phyloP scores from a whole-genome alignment of 2,329 filamentous ascomycete genomes.

The Rutstroemia sp. region DNA sequence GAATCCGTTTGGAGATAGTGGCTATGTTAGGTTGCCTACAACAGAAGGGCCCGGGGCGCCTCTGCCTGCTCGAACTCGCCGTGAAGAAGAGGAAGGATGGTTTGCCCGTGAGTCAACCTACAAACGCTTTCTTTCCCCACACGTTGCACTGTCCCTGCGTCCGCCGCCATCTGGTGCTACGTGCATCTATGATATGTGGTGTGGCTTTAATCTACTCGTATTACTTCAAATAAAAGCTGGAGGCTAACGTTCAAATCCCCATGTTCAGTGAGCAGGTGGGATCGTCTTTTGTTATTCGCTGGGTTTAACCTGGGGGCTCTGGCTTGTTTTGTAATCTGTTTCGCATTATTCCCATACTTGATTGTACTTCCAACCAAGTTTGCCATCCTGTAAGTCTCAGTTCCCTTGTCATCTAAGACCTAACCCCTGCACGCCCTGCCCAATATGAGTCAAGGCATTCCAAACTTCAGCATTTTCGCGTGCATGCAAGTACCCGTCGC shows the following conservation, averaged over 20 bases:
- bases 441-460: conserved; percentile 17
- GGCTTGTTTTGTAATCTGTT: conserved; percentile 89
- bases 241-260: conserved; percentile 24
- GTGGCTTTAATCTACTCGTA: conserved; percentile 19
- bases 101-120: conserved; percentile 72
- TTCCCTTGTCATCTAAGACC: conserved; percentile 11
- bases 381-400: conserved; percentile 79
- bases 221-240: conserved; percentile 15
- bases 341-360: conserved; percentile 80
- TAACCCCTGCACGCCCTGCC: conserved; percentile 11
- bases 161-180: conserved; percentile 21
- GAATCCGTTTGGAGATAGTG: conserved; percentile 80
- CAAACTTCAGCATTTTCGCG: conserved; percentile 20
- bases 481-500: conserved; percentile 32
- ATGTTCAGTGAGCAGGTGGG: conserved; percentile 85
- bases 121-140: conserved; percentile 10
- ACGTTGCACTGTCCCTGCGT: conserved; percentile 27
- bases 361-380: conserved; percentile 84
- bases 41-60: conserved; percentile 77
- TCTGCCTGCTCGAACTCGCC: conserved; percentile 72
- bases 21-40: conserved; percentile 86
- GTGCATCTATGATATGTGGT: conserved; percentile 16
- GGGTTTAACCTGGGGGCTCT: conserved; percentile 85
- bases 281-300: conserved; percentile 85
- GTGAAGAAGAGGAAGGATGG: conserved; percentile 93